Base-by-base conservation (phyloP, 495 filamentous ascomycete species). In the Mytilinidion resinicola region DNA sequence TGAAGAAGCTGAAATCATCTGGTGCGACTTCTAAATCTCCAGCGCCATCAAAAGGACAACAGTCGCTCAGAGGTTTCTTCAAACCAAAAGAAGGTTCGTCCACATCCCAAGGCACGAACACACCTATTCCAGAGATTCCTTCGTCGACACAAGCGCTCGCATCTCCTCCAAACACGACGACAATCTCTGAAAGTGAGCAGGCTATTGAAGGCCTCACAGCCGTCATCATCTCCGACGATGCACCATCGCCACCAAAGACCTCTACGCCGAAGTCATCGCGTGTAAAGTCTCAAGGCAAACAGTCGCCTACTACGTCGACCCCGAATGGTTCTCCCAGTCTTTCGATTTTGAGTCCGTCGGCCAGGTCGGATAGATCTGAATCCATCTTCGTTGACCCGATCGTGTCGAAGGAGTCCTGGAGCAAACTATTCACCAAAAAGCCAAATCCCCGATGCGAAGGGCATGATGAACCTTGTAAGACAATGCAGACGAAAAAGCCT, bases 61-160 rank as follows among this genome's bases (percentile, higher is more conserved):
- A 85, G 64, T 91, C 80, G 35, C 75, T 96, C 0, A 87, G 78
- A 70, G 87, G 89, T 7, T 96, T 96, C 74, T 95, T 96, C n/a
- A 37, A 51, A 8, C 15, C 63, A 12, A 61, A 61, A 21, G 15
- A 49, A 14, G 44, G 41, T 15, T 11, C 21, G 10, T 44, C 52
- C 35, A 51, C 33, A 53, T 41, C 33, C n/a, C 34, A 11, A 3
- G 17, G 14, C 2, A 2, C 25, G 25, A 30, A 30, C 25, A 6
- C 25, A 30, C 25, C 25, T 2, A 6, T 6, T 6, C 25, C 25
- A 30, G 41, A 19, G 2, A 9, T n/a, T 1, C 17, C 41, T 43
- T 14, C 17, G 4, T 19, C 41, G 8, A 14, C 17, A 8, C 41
- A 9, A 43, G 8, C 4, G 14, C 41, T 43, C 8, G 14, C 38